These are phyloP conservation scores for Euphorbia lathyris DNA, from an alignment of 345 rosid species.

Conservation along the genomic window DNA sequence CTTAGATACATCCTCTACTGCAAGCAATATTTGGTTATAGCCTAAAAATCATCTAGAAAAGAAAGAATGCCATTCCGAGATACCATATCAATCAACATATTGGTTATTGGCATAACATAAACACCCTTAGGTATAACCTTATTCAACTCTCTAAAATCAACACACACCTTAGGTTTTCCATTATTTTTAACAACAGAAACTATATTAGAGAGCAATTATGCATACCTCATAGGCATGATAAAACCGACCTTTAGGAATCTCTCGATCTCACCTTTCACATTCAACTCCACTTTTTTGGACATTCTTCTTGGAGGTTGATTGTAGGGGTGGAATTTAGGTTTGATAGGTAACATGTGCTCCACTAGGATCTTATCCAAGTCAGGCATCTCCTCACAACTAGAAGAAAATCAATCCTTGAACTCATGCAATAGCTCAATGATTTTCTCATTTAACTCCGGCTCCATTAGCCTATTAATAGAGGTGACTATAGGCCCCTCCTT, in stretches of 20 bases:
- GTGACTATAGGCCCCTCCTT: background rate
- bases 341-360: background rate
- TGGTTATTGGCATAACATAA: background rate
- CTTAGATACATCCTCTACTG: background rate
- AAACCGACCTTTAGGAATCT: background rate
- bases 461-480: background rate
- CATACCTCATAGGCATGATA: background rate
- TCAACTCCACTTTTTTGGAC: background rate
- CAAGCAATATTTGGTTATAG: background rate
- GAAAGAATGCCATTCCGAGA: background rate
- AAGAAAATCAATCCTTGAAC: constrained; percentile 8
- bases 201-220: background rate
- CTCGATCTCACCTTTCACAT: background rate
- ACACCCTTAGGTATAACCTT: background rate
- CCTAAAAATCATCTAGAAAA: background rate
- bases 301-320: background rate
- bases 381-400: background rate
- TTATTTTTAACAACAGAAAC: background rate
- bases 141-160: background rate
- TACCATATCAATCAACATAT: background rate
- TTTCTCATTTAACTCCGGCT: background rate
- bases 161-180: background rate
- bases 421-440: background rate
- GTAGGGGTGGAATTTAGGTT: background rate
- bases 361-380: background rate